These are phyloP conservation scores for Botrytis deweyae DNA, from an alignment of 2,329 filamentous ascomycete genomes.

Conservation along the genomic window DNA sequence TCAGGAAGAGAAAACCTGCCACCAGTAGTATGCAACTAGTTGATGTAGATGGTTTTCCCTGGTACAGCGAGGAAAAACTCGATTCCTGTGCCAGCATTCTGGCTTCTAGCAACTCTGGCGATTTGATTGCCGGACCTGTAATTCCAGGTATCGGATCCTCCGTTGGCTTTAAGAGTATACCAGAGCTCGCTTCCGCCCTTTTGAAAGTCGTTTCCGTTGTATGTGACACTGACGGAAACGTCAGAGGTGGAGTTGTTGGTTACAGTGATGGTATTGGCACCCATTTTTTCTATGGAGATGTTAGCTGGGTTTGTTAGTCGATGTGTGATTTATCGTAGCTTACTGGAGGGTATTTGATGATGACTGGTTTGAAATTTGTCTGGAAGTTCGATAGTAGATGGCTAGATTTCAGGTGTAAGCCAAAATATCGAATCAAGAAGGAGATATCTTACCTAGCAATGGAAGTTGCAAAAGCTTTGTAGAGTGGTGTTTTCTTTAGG, in stretches of 20 bases:
- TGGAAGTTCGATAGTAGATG: neutral
- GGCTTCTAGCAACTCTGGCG: conserved; percentile 4
- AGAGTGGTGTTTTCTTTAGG: neutral
- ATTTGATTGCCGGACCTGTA: conserved; percentile 1
- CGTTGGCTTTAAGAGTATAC: neutral
- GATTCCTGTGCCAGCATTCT: neutral
- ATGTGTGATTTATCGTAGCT: neutral
- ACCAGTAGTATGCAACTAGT: neutral
- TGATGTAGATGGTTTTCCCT: neutral
- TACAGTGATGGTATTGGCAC: conserved; percentile 7
- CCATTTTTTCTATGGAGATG: conserved; percentile 10
- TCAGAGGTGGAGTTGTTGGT: neutral
- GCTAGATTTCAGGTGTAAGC: neutral
- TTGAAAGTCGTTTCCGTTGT: conserved; percentile 1
- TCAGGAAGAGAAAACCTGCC: neutral
- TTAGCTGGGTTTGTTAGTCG: neutral
- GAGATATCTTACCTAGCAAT: conserved; percentile 14
- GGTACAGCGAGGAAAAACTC: conserved; percentile 11
- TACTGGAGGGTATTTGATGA: too few species aligned
- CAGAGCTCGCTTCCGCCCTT: conserved; percentile 10
- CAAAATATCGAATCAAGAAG: neutral
- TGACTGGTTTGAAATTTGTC: neutral
- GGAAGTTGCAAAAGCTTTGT: neutral
- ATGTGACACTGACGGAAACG: conserved; percentile 11
- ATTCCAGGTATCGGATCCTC: conserved; percentile 6